phyloP scores from a whole-genome alignment of 192 early-diverging fungal species.

The Mortierella claussenii region DNA sequence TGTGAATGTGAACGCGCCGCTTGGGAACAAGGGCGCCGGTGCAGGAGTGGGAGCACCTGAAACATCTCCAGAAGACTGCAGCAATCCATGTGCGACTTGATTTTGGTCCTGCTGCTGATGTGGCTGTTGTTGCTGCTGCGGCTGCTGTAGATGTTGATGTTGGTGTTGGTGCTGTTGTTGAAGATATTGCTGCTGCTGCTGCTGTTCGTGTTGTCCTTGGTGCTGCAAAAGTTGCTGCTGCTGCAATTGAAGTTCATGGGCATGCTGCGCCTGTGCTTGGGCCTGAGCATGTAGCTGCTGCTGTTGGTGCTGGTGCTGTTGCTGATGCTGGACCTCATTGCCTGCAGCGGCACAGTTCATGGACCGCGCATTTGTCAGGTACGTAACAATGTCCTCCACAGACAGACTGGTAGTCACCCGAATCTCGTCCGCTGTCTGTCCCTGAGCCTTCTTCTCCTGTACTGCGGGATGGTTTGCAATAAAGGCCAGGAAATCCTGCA shows the following conservation, averaged over 20 bases:
- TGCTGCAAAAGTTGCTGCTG: constrained; percentile 30
- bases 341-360: constrained; percentile 29
- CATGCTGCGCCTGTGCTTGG: constrained; percentile 18
- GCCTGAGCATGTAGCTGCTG: constrained; percentile 24
- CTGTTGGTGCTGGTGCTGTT: constrained; percentile 31
- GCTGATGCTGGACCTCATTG: constrained; percentile 25
- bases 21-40: constrained; percentile 27
- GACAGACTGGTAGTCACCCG: constrained; percentile 32
- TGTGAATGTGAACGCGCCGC: constrained; percentile 42
- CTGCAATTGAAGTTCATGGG: constrained; percentile 12
- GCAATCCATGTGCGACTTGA: constrained; percentile 14
- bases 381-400: constrained; percentile 39
- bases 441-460: constrained; percentile 40
- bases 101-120: constrained; percentile 27
- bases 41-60: constrained; percentile 11
- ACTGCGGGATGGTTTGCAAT: constrained; percentile 56
- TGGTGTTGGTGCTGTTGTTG: constrained; percentile 20
- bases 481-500: constrained; percentile 63
- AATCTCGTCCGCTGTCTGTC: constrained; percentile 43
- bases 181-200: constrained; percentile 13
- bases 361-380: constrained; percentile 36
- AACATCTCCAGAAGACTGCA: constrained; percentile 6
- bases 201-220: constrained; percentile 18
- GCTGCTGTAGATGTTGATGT: constrained; percentile 21
- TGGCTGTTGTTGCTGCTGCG: constrained; percentile 24